Percentiles rank a stretch among this genome's conserved stretches.
These are phyloP conservation scores for Colletotrichum brevisporum DNA, from an alignment of 2,329 filamentous ascomycete species.

Conservation along the genomic window DNA sequence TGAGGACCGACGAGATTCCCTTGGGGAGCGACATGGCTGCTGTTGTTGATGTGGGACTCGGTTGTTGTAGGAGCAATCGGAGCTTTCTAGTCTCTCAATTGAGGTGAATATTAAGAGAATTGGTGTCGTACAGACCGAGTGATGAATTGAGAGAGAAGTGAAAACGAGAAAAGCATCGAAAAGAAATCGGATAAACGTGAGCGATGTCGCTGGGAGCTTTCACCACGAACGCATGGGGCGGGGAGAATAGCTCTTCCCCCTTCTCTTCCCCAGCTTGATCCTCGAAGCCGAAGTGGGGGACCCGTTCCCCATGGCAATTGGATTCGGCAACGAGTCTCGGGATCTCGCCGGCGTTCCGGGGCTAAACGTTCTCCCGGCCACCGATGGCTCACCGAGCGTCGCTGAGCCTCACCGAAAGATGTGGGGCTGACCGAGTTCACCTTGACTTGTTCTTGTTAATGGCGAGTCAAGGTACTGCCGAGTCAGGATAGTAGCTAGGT, in stretches of 20 bases:
- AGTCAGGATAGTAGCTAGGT: too few species aligned
- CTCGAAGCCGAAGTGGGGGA: slow-evolving; percentile 34
- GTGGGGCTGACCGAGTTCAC: not conserved
- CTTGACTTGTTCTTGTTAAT: not conserved
- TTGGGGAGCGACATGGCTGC: slow-evolving; percentile 66
- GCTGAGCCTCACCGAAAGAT: not conserved
- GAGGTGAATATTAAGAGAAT: not conserved
- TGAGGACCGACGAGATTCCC: slow-evolving; percentile 82
- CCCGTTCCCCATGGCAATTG: slow-evolving; percentile 38
- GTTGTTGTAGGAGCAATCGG: not conserved
- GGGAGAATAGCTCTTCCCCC: slow-evolving; percentile 39
- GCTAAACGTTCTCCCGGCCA: slow-evolving; percentile 28
- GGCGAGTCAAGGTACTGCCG: too few species aligned
- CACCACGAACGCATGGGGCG: slow-evolving; percentile 20
- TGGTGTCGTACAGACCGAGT: slow-evolving; percentile 13
- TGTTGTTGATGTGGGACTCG: not conserved
- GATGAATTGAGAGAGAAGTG: not conserved
- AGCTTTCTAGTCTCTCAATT: slow-evolving; percentile 21
- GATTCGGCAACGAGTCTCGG: slow-evolving; percentile 34
- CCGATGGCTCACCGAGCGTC: not conserved
- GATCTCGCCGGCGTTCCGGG: slow-evolving; percentile 19
- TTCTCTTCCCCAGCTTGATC: slow-evolving; percentile 36
- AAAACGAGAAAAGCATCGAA: slow-evolving; percentile 15
- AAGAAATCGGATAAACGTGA: slow-evolving; percentile 32
- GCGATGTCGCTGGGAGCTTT: slow-evolving; percentile 35